Conservation (phyloP, 805 yeast species). For the Komagataella mondaviorum region DNA sequence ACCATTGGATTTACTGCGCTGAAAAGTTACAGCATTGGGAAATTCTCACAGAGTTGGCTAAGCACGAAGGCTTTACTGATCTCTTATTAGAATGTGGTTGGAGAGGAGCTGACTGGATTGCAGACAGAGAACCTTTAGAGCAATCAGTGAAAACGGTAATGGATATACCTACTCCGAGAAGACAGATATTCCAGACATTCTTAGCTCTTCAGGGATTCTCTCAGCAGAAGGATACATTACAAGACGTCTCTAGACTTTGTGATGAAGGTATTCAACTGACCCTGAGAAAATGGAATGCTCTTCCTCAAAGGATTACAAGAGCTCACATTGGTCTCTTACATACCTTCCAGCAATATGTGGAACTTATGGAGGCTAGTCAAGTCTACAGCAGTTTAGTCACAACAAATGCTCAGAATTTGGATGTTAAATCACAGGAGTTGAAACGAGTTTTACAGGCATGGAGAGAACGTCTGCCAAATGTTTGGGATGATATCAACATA, state of each 20-base stretch:
- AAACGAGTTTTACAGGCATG: slow-evolving; percentile 93
- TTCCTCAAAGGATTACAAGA: slow-evolving; percentile 60
- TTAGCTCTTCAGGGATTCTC: slow-evolving; percentile 87
- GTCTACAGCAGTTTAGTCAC: slow-evolving; percentile 78
- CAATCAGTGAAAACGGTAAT: slow-evolving; percentile 90
- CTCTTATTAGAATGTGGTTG: slow-evolving; percentile 95
- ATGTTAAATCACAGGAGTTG: slow-evolving; percentile 84
- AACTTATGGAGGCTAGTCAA: slow-evolving; percentile 94
- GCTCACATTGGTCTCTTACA: slow-evolving; percentile 88
- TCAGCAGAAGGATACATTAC: slow-evolving; percentile 76
- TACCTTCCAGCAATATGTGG: slow-evolving; percentile 94
- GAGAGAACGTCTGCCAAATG: slow-evolving; percentile 93
- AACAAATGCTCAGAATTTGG: slow-evolving; percentile 86
- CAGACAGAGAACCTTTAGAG: slow-evolving; percentile 88
- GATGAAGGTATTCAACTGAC: slow-evolving; percentile 96
- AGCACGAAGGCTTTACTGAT: slow-evolving; percentile 96
- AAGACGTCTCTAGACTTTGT: slow-evolving; percentile 72
- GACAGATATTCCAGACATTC: slow-evolving; percentile 93
- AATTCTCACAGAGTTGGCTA: slow-evolving; percentile 86
- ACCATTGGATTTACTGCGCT: slow-evolving; percentile 95
- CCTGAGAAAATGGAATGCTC: slow-evolving; percentile 81
- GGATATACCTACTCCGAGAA: slow-evolving; percentile 97
- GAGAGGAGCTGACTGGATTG: slow-evolving; percentile 98
- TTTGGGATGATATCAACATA: slow-evolving; percentile 94
- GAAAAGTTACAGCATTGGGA: slow-evolving; percentile 98